A percentile compares a stretch with the other conserved stretches of the same genome.
These are phyloP conservation scores for Arthrocladium fulminans DNA, from an alignment of 2,329 filamentous ascomycete species.

Conservation along the genomic window DNA sequence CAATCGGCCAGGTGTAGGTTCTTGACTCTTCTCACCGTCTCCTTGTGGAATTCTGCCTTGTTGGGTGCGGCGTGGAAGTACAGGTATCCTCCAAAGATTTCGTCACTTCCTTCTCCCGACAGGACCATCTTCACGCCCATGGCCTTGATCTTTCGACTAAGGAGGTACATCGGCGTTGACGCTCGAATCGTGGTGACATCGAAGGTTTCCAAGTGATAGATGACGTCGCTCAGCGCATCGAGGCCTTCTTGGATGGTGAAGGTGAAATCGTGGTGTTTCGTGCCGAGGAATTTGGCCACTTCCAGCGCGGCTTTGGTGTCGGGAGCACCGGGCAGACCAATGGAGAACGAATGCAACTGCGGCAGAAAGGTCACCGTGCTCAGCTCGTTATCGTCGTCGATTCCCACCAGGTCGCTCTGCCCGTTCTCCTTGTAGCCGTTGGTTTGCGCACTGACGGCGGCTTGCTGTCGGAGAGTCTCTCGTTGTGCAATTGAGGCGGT, in stretches of 20 bases:
- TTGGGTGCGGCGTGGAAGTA: conserved; percentile 95
- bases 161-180: conserved; percentile 95
- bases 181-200: conserved; percentile 98
- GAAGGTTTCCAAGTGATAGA: conserved; percentile 95
- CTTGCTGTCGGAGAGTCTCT: conserved; percentile 71
- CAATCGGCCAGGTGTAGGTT: conserved; percentile 96
- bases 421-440: conserved; percentile 44
- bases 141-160: conserved; percentile 97
- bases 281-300: conserved; percentile 93
- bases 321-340: conserved; percentile 84
- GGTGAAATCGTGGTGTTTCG: conserved; percentile 95
- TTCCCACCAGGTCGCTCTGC: conserved; percentile 70
- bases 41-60: conserved; percentile 87
- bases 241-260: conserved; percentile 97
- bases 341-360: conserved; percentile 97
- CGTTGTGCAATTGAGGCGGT: conserved; percentile 92
- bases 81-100: conserved; percentile 96
- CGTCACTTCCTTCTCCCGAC: conserved; percentile 90
- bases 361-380: conserved; percentile 85
- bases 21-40: conserved; percentile 90
- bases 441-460: conserved; percentile 26
- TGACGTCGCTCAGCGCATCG: conserved; percentile 93
- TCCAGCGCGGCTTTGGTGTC: conserved; percentile 87
- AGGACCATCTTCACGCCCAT: conserved; percentile 99
- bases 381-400: conserved; percentile 84